Conservation (phyloP, 78 protist genomes). For the Dictyostelium discoideum region DNA sequence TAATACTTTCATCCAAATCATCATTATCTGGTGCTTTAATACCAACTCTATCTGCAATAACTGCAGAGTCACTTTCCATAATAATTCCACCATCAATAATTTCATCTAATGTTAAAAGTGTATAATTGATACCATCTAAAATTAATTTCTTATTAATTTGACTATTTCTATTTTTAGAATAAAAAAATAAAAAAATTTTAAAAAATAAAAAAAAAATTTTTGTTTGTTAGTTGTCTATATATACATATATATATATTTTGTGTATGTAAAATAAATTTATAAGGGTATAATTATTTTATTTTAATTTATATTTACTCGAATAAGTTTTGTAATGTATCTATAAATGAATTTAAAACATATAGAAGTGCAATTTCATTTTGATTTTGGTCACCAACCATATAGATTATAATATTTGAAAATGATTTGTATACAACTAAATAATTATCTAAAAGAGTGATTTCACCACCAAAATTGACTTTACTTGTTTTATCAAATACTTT, state of each 20-base stretch:
- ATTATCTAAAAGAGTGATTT: constrained; percentile 28
- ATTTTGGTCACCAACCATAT: constrained; percentile 31
- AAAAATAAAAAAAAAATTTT: neutral
- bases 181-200: neutral
- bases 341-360: constrained; percentile 37
- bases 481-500: constrained; percentile 32
- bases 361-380: constrained; percentile 51
- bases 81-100: constrained; percentile 46
- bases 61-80: constrained; percentile 24
- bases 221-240: no score
- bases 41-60: constrained; percentile 44
- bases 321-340: constrained; percentile 17
- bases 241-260: no score
- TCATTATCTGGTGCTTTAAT: constrained; percentile 31
- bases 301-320: constrained; percentile 3
- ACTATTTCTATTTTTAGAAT: neutral
- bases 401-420: constrained; percentile 40
- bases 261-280: no score
- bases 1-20: constrained; percentile 1
- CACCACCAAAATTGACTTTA: constrained; percentile 51
- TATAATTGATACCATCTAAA: constrained; percentile 22
- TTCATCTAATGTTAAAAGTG: constrained; percentile 50
- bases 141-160: constrained; percentile 14
- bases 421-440: constrained; percentile 18
- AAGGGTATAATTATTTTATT: no score